A percentile compares a stretch with the other conserved stretches of the same genome.
Evolutionary conservation across 73 alveolate genomes (phyloP).

Genomic region (Tetrahymena elliotti): DNA sequence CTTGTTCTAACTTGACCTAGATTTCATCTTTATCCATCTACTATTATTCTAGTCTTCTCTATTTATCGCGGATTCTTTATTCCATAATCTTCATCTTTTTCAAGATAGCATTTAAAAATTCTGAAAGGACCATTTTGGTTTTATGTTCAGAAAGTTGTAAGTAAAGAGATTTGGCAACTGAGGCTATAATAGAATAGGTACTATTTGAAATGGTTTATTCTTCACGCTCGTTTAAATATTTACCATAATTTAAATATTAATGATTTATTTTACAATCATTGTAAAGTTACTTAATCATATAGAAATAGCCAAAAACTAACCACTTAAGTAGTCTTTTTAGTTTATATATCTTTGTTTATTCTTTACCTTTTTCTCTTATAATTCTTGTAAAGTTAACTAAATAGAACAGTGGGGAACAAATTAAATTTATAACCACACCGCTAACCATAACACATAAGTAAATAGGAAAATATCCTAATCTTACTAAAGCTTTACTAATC

Average conservation of each 20-base stretch:
- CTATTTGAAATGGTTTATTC: background rate
- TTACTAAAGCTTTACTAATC: background rate
- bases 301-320: background rate
- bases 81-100: background rate
- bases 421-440: background rate
- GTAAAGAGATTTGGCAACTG: background rate
- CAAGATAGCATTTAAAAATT: background rate
- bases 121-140: background rate
- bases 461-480: background rate
- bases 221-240: background rate
- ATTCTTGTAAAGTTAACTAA: background rate
- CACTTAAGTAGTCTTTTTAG: background rate
- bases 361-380: background rate
- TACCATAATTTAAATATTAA: background rate
- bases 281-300: background rate
- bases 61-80: background rate
- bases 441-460: background rate
- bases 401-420: background rate
- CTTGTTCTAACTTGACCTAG: background rate
- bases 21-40: background rate
- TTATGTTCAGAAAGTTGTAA: background rate
- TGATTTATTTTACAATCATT: background rate
- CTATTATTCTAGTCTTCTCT: background rate
- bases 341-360: background rate
- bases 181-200: background rate